These are phyloP conservation scores for Huiozyma naganishii DNA, from an alignment of 805 yeast genomes.

Conservation along the genomic window DNA sequence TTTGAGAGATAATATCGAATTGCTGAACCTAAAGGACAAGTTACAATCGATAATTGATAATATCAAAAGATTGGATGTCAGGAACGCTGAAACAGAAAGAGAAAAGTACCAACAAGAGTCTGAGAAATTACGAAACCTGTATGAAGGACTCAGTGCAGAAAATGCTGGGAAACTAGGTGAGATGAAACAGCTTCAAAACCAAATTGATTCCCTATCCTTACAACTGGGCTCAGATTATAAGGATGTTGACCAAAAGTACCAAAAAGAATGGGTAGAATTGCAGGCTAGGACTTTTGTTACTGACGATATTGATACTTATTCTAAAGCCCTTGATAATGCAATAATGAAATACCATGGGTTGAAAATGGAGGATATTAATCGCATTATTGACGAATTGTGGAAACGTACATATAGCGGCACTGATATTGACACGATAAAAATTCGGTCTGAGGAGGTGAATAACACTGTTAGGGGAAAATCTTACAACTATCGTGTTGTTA, in stretches of 20 bases:
- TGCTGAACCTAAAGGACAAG: conserved; percentile 35
- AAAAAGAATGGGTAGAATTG: conserved; percentile 60
- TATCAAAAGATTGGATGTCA: conserved; percentile 38
- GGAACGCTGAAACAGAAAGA: conserved; percentile 50
- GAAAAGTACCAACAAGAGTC: conserved; percentile 53
- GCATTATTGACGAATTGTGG: conserved; percentile 86
- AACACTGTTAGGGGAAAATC: conserved; percentile 41
- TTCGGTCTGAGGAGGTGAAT: conserved; percentile 60
- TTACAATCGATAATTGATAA: conserved; percentile 29
- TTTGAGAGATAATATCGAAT: conserved; percentile 52
- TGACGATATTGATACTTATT: conserved; percentile 71
- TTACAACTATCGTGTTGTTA: conserved; percentile 87
- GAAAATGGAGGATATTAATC: conserved; percentile 88
- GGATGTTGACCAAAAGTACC: conserved; percentile 52
- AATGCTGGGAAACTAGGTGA: conserved; percentile 81
- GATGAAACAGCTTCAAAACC: conserved; percentile 69
- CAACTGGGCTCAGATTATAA: conserved; percentile 66
- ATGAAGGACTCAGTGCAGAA: conserved; percentile 46
- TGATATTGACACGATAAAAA: conserved; percentile 84
- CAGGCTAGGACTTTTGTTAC: conserved; percentile 68
- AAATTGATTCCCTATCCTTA: conserved; percentile 39
- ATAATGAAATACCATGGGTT: conserved; percentile 85
- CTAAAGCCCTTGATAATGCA: conserved; percentile 81
- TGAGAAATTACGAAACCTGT: conserved; percentile 35
- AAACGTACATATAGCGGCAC: conserved; percentile 88